Conservation (phyloP, 495 filamentous ascomycete genomes). For the Hypoxylon subgilvum region DNA sequence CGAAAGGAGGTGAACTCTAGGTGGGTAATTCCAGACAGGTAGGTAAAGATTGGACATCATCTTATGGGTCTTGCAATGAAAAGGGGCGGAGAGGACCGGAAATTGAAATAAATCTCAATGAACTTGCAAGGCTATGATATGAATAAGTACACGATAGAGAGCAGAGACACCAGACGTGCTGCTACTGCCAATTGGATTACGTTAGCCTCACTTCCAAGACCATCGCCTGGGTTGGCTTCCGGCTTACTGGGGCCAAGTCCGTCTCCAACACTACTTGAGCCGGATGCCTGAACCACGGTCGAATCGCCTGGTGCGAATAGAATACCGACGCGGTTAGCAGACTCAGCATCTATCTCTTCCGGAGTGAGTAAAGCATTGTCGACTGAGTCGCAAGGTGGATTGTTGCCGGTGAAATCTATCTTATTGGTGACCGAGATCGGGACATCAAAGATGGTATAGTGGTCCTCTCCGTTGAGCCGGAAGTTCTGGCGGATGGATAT, state of each 20-base stretch:
- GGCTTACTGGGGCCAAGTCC: slow-evolving; percentile 42
- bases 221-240: slow-evolving; percentile 23
- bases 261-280: slow-evolving; percentile 20
- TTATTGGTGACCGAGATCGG: slow-evolving; percentile 71
- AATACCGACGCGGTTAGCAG: slow-evolving; percentile 45
- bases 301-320: slow-evolving; percentile 56
- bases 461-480: slow-evolving; percentile 63
- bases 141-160: slow-evolving; percentile 4
- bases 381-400: slow-evolving; percentile 54
- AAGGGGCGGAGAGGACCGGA: no score
- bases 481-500: slow-evolving; percentile 73
- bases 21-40: no score
- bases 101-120: no score
- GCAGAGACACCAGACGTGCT: slow-evolving; percentile 2
- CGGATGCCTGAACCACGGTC: slow-evolving; percentile 43
- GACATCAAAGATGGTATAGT: slow-evolving; percentile 72
- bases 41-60: no score
- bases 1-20: no score
- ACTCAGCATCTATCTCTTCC: slow-evolving; percentile 45
- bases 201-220: slow-evolving; percentile 43
- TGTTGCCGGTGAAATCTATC: slow-evolving; percentile 49
- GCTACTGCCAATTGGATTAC: slow-evolving; percentile 17
- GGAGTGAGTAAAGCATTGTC: slow-evolving; percentile 51
- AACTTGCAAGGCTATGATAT: slow-evolving; percentile 1
- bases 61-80: no score